Conservation (phyloP, 2,329 filamentous ascomycete genomes). For the Arachnomyces sp. region DNA sequence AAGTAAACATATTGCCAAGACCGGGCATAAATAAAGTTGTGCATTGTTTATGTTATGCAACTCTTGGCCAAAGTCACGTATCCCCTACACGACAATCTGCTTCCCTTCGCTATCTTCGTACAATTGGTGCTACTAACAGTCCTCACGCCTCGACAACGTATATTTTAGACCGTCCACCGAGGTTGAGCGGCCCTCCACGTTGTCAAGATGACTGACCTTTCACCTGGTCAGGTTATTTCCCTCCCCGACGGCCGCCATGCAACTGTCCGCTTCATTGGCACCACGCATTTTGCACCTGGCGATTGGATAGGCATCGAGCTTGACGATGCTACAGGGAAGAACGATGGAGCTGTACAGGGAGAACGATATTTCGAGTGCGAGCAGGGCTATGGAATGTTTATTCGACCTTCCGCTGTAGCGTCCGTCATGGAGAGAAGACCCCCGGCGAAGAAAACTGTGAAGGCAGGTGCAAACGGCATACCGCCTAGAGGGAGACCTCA, state of each 20-base stretch:
- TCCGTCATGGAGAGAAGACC: conserved; percentile 31
- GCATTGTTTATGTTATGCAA: not conserved
- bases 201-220: conserved; percentile 26
- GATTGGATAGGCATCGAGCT: conserved; percentile 89
- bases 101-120: too few species aligned
- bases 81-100: too few species aligned
- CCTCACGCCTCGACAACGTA: too few species aligned
- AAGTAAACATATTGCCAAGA: not conserved
- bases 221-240: conserved; percentile 63
- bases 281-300: conserved; percentile 69
- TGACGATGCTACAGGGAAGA: conserved; percentile 74
- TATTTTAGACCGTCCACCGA: not conserved
- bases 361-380: conserved; percentile 80
- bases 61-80: not conserved
- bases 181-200: not conserved
- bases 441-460: conserved; percentile 15
- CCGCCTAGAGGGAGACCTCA: conserved; percentile 32
- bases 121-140: too few species aligned
- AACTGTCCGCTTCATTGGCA: conserved; percentile 71
- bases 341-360: conserved; percentile 84
- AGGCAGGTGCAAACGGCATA: conserved; percentile 20
- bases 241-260: conserved; percentile 70
- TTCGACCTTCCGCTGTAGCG: conserved; percentile 62
- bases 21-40: not conserved
- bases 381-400: conserved; percentile 69